Evolutionary conservation across 2,329 filamentous ascomycete genomes (phyloP), one percentile per base, ranked within the genome.

Genomic region (Tricladium varicosporioides): DNA sequence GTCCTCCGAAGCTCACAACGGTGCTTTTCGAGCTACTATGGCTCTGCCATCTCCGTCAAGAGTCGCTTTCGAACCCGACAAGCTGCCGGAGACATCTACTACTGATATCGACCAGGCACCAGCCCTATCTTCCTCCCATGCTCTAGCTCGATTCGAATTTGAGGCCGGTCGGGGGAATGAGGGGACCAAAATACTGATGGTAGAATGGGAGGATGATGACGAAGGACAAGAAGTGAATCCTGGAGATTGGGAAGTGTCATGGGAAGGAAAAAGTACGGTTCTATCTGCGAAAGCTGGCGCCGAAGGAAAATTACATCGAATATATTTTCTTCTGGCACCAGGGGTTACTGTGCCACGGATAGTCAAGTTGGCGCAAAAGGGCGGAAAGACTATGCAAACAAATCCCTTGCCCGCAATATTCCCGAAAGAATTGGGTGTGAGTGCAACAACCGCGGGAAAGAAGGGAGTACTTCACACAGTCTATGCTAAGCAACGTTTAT

Each of bases 111-210:
- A 74, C 33, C 72, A 75, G 55, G 75, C 76, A 22, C 74, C 76
- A 2, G 72, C 72, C n/a, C 72, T 80, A 66, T 75, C 76, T 58
- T 73, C 78, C 3, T 76, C 77, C 48, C 82, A 80, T 56, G 87
- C 87, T n/a, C 78, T 91, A 47, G 88, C 91, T 47, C 86, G 92
- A 58, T 96, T 95, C 73, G 92, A 96, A 71, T 95, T 96, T 70
- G 88, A 92, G 73, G 79, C 83, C 0, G 87, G 86, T 36, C 83
- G 82, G 70, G 88, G 85, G 50, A 90, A 91, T 67, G 88, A 92
- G 63, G 91, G 91, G 43, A 95, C 91, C 61, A 96, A 96, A 76
- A 87, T 96, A 61, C 77, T 96, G 65, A 94, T 96, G 91, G 87
- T 96, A 42, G 91, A 96, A 72, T 96, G 92, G 92, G 85, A 90